A percentile compares a stretch with the other conserved stretches of the same genome.
These are phyloP conservation scores for Sporothrix protearum DNA, from an alignment of 2,329 filamentous ascomycete genomes.

Conservation along the genomic window DNA sequence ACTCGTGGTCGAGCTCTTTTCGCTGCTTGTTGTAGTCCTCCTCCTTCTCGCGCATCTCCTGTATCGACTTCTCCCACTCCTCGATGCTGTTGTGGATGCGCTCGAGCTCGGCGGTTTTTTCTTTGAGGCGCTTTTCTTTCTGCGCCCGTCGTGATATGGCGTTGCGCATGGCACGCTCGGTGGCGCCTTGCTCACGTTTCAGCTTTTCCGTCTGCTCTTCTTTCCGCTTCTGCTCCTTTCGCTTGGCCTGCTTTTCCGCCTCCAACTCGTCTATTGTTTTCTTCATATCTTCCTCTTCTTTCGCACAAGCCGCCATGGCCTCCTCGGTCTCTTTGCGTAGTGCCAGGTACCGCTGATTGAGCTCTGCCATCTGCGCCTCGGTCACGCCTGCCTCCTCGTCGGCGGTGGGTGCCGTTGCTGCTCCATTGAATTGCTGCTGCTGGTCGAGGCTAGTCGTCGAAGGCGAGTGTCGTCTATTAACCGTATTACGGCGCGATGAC, in stretches of 20 bases:
- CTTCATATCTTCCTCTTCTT: slow-evolving; percentile 68
- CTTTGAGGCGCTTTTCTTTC: slow-evolving; percentile 67
- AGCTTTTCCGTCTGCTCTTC: slow-evolving; percentile 85
- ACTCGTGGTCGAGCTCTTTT: slow-evolving; percentile 48
- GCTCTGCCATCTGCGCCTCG: slow-evolving; percentile 66
- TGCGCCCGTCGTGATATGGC: slow-evolving; percentile 75
- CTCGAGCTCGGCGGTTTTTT: slow-evolving; percentile 64
- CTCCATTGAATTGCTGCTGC: slow-evolving; percentile 29
- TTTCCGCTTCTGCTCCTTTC: slow-evolving; percentile 76
- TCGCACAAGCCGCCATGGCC: slow-evolving; percentile 63
- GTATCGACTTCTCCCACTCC: slow-evolving; percentile 63
- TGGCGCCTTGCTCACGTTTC: slow-evolving; percentile 72
- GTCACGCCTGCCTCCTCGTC: slow-evolving; percentile 51
- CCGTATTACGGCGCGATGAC: slow-evolving; percentile 57
- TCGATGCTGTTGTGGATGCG: slow-evolving; percentile 67
- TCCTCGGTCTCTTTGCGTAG: slow-evolving; percentile 83
- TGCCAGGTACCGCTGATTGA: slow-evolving; percentile 76
- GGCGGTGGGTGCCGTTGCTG: slow-evolving; percentile 26
- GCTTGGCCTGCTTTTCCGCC: slow-evolving; percentile 75
- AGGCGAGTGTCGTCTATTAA: slow-evolving; percentile 73
- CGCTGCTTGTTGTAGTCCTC: slow-evolving; percentile 54
- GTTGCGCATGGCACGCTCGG: slow-evolving; percentile 76
- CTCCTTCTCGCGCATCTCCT: slow-evolving; percentile 56
- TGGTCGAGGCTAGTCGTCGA: slow-evolving; percentile 59
- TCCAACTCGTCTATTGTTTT: slow-evolving; percentile 64